Base-by-base conservation (phyloP, 2,329 filamentous ascomycete genomes). In the Metarhizium robertsii region DNA sequence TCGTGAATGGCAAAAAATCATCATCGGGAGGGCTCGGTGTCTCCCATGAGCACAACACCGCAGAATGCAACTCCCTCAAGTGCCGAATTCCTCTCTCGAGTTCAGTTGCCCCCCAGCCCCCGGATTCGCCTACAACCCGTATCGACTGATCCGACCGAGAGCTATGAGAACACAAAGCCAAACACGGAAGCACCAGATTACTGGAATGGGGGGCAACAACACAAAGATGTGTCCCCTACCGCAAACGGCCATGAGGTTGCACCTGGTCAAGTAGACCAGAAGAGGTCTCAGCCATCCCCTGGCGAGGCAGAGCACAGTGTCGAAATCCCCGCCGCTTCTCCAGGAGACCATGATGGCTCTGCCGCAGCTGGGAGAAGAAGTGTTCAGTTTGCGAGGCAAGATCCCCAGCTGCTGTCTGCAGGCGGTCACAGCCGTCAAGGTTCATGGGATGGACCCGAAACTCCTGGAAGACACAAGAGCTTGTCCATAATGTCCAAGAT, bases 401-500 rank as follows among this genome's bases (percentile, higher is more conserved):
- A 83, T 52, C 69, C 72, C 60, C 65, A 58, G 43, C 30, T 70
- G 60, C 83, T 80, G 38, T 42, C 43, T n/a, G n/a, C 29, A n/a
- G 48, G 47, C 14, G 67, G 75, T 20, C 81, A 84, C 60, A 81
- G 79, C 36, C 78, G 84, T 57, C 79, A 86, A 47, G 79, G 81
- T 38, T 90, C 87, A 4, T 80, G 80, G 73, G 84, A 87, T 49
- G 84, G 87, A 53, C 77, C 71, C n/a, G 87, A 88, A 42, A 72
- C 74, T 8, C 69, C 75, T 14, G 75, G 73, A 55, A 86, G 84
- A 69, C 80, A 80, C 25, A 77, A 79, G 57, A 75, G 80, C 55
- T 80, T 81, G 25, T 86, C 86, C 29, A 79, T 95, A 60, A 90
- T 95, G 71, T 86, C 86, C 18, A 91, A 87, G 67, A 71, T 95